phyloP scores from a whole-genome alignment of 176 grass and related monocot genomes.

The Leersia perrieri region DNA sequence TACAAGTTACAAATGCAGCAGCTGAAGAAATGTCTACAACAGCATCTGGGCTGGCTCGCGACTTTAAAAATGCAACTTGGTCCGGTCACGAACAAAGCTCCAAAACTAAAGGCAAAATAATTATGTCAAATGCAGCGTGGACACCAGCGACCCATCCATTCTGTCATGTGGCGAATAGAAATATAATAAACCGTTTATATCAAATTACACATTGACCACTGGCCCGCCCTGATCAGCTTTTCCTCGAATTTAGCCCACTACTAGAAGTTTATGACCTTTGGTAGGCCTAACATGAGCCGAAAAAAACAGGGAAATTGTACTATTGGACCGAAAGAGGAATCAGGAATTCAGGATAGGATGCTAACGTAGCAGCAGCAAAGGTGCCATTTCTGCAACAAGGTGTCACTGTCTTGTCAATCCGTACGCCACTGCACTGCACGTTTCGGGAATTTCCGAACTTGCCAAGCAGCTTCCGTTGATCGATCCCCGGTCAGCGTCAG shows the following conservation, averaged over 20 bases:
- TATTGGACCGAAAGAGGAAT: background rate
- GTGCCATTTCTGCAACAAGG: too few species aligned
- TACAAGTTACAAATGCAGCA: too few species aligned
- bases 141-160: constrained; percentile 25
- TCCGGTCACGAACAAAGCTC: background rate
- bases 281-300: background rate
- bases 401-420: background rate
- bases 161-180: background rate
- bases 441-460: background rate
- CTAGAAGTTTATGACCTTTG: background rate
- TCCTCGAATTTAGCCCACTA: too few species aligned
- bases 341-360: too few species aligned
- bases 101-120: background rate
- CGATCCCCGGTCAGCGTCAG: too few species aligned
- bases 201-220: too few species aligned
- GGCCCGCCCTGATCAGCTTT: too few species aligned
- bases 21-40: too few species aligned
- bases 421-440: background rate
- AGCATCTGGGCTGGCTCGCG: background rate
- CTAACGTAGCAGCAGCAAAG: too few species aligned
- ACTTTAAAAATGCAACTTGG: background rate
- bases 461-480: constrained; percentile 5
- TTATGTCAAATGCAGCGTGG: background rate
- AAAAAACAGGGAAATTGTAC: background rate
- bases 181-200: background rate